A percentile compares a stretch with the other conserved stretches of the same genome.
phyloP scores from a whole-genome alignment of 1,284 basidiomycete genomes.

The Ceratobasidium sp. region DNA sequence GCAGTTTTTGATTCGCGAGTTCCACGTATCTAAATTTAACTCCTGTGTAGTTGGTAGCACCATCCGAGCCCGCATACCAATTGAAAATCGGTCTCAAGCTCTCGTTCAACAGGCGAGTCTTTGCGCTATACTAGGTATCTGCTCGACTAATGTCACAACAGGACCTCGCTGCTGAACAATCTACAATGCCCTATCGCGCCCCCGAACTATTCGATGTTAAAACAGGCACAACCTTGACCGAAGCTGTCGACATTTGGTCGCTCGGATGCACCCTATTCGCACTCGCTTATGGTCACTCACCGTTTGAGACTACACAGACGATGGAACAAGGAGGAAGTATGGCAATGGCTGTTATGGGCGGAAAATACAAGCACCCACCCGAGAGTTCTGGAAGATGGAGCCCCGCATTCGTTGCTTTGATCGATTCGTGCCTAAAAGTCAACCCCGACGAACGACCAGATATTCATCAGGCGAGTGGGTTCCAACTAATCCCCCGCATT shows the following conservation, averaged over 20 bases:
- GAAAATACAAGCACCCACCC: slow-evolving; percentile 80
- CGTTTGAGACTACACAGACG: slow-evolving; percentile 88
- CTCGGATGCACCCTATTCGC: slow-evolving; percentile 92
- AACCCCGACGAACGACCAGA: slow-evolving; percentile 82
- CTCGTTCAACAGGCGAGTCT: slow-evolving; percentile 75
- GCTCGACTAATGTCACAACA: slow-evolving; percentile 47
- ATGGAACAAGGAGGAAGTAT: slow-evolving; percentile 90
- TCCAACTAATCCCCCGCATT: not conserved
- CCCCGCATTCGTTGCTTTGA: slow-evolving; percentile 77
- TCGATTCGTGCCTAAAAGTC: slow-evolving; percentile 82
- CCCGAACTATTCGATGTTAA: slow-evolving; percentile 96
- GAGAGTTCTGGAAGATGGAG: slow-evolving; percentile 70
- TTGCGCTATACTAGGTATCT: not conserved
- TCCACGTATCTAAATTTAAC: not conserved
- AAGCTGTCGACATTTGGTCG: slow-evolving; percentile 97
- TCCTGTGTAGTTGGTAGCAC: slow-evolving; percentile 73
- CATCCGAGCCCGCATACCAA: slow-evolving; percentile 76
- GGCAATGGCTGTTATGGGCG: slow-evolving; percentile 93
- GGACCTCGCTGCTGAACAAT: slow-evolving; percentile 94
- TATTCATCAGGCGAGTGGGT: slow-evolving; percentile 71
- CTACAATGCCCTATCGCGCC: slow-evolving; percentile 95
- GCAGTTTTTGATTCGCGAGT: not conserved
- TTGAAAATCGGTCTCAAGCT: slow-evolving; percentile 85
- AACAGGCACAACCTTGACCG: slow-evolving; percentile 84
- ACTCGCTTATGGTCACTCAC: slow-evolving; percentile 89